These are phyloP conservation scores for Guadua angustifolia DNA, from an alignment of 176 grass and related monocot species.

Conservation along the genomic window DNA sequence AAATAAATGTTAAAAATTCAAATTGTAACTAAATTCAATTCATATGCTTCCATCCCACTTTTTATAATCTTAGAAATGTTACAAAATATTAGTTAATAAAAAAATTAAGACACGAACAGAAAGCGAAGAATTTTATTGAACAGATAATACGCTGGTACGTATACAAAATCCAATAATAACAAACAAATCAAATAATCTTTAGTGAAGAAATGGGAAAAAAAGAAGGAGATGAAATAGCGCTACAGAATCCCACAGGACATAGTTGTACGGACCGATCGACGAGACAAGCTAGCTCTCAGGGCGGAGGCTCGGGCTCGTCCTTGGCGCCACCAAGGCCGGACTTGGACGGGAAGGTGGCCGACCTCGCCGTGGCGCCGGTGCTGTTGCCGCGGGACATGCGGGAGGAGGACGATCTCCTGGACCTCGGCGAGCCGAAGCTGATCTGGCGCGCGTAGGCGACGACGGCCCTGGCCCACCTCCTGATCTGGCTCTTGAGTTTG, in stretches of 20 bases:
- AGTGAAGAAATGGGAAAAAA: neutral
- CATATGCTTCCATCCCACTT: too few relatives aligned
- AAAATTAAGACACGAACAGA: neutral
- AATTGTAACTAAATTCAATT: too few relatives aligned
- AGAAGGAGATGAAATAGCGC: neutral
- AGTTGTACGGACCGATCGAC: neutral
- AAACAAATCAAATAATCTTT: neutral
- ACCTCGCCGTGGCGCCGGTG: constrained; percentile 6
- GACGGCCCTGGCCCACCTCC: constrained; percentile 71
- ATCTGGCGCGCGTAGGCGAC: constrained; percentile 68
- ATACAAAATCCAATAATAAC: too few relatives aligned
- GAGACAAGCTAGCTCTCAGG: neutral
- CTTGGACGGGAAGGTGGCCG: constrained; percentile 7
- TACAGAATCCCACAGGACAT: neutral
- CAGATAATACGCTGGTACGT: too few relatives aligned
- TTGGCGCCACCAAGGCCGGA: constrained; percentile 3
- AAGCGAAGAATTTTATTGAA: constrained; percentile 1
- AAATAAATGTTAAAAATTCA: too few relatives aligned
- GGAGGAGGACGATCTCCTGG: constrained; percentile 8
- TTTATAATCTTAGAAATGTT: too few relatives aligned
- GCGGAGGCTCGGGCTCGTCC: neutral
- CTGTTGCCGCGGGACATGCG: neutral
- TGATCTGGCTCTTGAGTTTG: constrained; percentile 70
- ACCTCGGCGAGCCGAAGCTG: constrained; percentile 63
- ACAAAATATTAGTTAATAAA: too few relatives aligned